Evolutionary conservation across 2,329 filamentous ascomycete species (phyloP).

Genomic region (Sclerotinia trifoliorum): DNA sequence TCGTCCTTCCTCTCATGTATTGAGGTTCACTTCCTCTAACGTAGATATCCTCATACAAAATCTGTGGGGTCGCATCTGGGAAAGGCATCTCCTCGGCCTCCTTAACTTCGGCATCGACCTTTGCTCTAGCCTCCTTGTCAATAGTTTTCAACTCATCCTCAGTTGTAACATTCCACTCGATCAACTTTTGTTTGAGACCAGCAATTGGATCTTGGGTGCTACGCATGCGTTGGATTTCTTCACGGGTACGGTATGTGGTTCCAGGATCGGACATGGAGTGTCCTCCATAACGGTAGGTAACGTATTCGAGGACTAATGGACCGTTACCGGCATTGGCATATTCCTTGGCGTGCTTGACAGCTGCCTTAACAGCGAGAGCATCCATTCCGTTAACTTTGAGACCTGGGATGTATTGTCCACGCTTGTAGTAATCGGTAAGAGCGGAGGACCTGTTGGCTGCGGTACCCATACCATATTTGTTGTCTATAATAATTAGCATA

Average conservation of each 20-base stretch:
- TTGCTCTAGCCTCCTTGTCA: conserved; percentile 86
- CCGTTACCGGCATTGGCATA: conserved; percentile 81
- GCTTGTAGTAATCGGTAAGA: conserved; percentile 99
- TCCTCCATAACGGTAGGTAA: conserved; percentile 98
- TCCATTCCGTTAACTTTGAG: conserved; percentile 99
- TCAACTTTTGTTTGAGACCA: conserved; percentile 94
- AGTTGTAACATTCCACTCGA: conserved; percentile 87
- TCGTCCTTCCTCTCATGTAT: conserved; percentile 82
- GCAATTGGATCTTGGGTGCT: conserved; percentile 98
- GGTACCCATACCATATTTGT: conserved; percentile 99
- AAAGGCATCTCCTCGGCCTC: conserved; percentile 82
- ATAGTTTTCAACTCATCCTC: conserved; percentile 96
- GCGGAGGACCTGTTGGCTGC: conserved; percentile 91
- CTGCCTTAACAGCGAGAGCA: conserved; percentile 94
- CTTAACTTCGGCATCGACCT: conserved; percentile 87
- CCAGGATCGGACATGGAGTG: conserved; percentile 99
- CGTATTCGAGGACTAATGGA: conserved; percentile 95
- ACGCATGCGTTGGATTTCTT: conserved; percentile 99
- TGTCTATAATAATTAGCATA: conserved; percentile 59
- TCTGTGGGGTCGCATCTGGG: conserved; percentile 76
- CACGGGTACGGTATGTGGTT: conserved; percentile 97
- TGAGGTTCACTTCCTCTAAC: conserved; percentile 82
- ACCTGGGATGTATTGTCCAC: conserved; percentile 98
- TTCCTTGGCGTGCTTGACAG: conserved; percentile 90
- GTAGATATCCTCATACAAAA: conserved; percentile 96